Evolutionary conservation across 1,284 basidiomycete species (phyloP).

Genomic region (Ceratobasidium sp.): DNA sequence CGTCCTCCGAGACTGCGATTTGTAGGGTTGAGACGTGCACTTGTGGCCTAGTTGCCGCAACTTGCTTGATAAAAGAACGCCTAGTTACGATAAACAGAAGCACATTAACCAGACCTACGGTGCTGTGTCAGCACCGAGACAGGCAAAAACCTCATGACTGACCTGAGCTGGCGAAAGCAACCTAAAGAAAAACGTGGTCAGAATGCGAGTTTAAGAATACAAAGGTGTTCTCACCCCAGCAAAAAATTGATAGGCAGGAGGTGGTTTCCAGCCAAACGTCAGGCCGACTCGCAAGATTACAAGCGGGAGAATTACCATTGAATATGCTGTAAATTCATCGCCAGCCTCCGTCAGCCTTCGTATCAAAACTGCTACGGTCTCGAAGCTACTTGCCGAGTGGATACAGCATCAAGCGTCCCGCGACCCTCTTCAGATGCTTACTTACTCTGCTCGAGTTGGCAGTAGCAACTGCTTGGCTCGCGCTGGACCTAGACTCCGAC

Average conservation of each 20-base stretch:
- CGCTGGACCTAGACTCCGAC: slow-evolving; percentile 18
- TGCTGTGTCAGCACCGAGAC: not conserved
- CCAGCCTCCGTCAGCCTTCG: not conserved
- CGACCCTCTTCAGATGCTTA: slow-evolving; percentile 34
- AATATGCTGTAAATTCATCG: slow-evolving; percentile 16
- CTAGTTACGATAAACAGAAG: slow-evolving; percentile 33
- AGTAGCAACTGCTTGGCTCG: not conserved
- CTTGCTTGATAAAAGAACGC: slow-evolving; percentile 34
- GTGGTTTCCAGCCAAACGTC: slow-evolving; percentile 22
- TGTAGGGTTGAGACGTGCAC: slow-evolving; percentile 29
- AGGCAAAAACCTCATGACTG: not conserved
- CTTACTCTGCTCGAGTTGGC: slow-evolving; percentile 16
- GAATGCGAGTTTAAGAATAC: not conserved
- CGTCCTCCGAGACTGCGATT: slow-evolving; percentile 21
- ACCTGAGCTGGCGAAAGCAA: slow-evolving; percentile 26
- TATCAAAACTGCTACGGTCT: not conserved
- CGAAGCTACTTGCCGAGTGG: slow-evolving; percentile 13
- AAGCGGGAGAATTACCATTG: slow-evolving; percentile 26
- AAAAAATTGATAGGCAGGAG: slow-evolving; percentile 8
- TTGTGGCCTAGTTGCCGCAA: slow-evolving; percentile 4
- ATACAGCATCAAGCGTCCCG: slow-evolving; percentile 31
- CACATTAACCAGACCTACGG: slow-evolving; percentile 20
- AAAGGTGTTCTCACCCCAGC: slow-evolving; percentile 15
- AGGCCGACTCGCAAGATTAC: slow-evolving; percentile 24
- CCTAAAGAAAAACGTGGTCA: not conserved